Percentiles rank a stretch among this genome's conserved stretches.
phyloP scores from a whole-genome alignment of 2,329 filamentous ascomycete species.

The Colletotrichum tofieldiae region DNA sequence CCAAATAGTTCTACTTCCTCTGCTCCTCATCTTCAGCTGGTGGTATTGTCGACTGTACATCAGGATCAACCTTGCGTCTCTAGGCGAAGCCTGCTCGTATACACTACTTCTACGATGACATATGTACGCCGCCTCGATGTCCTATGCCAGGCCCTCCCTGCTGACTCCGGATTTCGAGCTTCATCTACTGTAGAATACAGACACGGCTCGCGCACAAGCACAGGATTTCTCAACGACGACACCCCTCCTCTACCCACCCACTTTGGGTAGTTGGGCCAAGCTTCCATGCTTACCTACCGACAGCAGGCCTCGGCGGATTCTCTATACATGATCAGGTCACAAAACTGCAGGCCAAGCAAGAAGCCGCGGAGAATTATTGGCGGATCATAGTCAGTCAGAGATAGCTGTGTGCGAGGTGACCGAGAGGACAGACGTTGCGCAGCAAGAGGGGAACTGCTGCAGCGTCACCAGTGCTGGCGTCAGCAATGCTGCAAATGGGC shows the following conservation, averaged over 20 bases:
- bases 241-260: conserved; percentile 19
- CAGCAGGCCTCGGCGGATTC: conserved; percentile 1
- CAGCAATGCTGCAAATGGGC: conserved; percentile 1
- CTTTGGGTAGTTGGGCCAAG: conserved; percentile 15
- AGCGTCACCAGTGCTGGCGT: neutral
- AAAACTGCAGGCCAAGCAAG: conserved; percentile 27
- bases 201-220: conserved; percentile 1
- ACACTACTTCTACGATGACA: conserved; percentile 4
- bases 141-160: conserved; percentile 18
- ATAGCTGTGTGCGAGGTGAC: neutral
- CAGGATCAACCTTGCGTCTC: conserved; percentile 22
- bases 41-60: neutral
- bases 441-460: neutral
- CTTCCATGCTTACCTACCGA: conserved; percentile 4
- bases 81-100: conserved; percentile 8
- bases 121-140: conserved; percentile 9
- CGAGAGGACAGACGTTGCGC: neutral
- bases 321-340: conserved; percentile 18
- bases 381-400: conserved; percentile 2
- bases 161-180: conserved; percentile 7
- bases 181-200: neutral
- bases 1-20: neutral
- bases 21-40: neutral
- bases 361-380: conserved; percentile 10
- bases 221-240: conserved; percentile 5